Conservation (phyloP, 1,284 basidiomycete genomes). For the Sporisorium reilianum region DNA sequence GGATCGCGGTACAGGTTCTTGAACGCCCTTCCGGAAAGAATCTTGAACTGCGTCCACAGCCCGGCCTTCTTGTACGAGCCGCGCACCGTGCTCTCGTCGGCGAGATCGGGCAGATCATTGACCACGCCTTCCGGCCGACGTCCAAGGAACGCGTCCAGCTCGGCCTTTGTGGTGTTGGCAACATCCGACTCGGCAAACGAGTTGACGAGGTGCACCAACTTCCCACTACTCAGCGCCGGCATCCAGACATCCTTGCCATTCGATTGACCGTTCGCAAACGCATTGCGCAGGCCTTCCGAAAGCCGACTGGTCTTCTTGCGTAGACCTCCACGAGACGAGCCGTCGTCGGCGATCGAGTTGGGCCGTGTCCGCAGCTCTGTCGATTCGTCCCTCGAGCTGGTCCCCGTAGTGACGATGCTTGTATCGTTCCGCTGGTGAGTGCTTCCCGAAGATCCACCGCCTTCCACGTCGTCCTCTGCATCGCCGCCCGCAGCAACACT, state of each 20-base stretch:
- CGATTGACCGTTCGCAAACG: constrained; percentile 72
- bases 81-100: constrained; percentile 73
- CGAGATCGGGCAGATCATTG: constrained; percentile 37
- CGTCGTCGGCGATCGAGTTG: constrained; percentile 75
- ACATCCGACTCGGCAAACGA: constrained; percentile 79
- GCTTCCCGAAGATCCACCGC: constrained; percentile 5
- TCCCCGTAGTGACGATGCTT: constrained; percentile 39
- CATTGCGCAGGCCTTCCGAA: constrained; percentile 73
- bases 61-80: constrained; percentile 85
- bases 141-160: constrained; percentile 73
- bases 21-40: constrained; percentile 94
- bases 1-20: constrained; percentile 93
- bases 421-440: constrained; percentile 20
- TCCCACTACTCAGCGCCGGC: constrained; percentile 69
- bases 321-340: constrained; percentile 4
- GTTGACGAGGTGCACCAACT: constrained; percentile 80
- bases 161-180: constrained; percentile 76
- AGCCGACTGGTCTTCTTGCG: constrained; percentile 79
- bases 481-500: not conserved
- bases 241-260: constrained; percentile 70
- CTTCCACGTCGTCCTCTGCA: constrained; percentile 23
- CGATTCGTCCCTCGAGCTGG: constrained; percentile 40
- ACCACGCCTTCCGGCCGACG: constrained; percentile 43
- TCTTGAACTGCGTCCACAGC: constrained; percentile 88
- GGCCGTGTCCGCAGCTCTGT: constrained; percentile 74